Percentiles rank a stretch among this genome's conserved stretches.
Evolutionary conservation across 2,329 filamentous ascomycete genomes (phyloP).

Genomic region (Paecilomyces sp.): DNA sequence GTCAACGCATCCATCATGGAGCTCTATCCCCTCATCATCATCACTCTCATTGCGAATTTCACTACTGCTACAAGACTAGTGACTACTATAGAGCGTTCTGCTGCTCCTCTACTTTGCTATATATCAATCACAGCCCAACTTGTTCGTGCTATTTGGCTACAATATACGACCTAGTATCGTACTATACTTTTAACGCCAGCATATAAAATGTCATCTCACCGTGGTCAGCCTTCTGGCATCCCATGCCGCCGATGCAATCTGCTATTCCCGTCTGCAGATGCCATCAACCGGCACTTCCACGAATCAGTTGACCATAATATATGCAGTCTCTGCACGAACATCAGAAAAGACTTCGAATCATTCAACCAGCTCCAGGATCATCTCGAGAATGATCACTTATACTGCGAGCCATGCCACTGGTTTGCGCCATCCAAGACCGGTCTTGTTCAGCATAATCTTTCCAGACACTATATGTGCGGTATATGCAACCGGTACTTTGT

Average conservation of each 20-base stretch:
- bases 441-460: slow-evolving; percentile 10
- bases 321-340: not conserved
- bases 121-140: not conserved
- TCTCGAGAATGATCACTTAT: slow-evolving; percentile 10
- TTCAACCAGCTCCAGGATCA: slow-evolving; percentile 11
- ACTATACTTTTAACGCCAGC: not conserved
- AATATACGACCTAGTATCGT: not conserved
- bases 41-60: not conserved
- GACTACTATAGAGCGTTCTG: not conserved
- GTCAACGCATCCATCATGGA: not conserved
- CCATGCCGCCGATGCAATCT: slow-evolving; percentile 1
- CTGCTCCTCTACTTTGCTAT: not conserved
- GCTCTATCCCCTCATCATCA: not conserved
- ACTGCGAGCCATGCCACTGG: slow-evolving; percentile 14
- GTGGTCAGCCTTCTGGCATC: not conserved
- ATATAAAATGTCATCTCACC: not conserved
- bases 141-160: not conserved
- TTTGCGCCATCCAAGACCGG: slow-evolving; percentile 11
- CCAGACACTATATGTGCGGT: slow-evolving; percentile 10
- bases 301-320: slow-evolving; percentile 3
- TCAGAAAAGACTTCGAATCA: slow-evolving; percentile 8
- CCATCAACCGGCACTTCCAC: not conserved
- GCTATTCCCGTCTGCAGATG: not conserved
- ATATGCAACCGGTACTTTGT: slow-evolving; percentile 12
- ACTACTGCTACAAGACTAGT: not conserved